Conservation (phyloP, 2,329 filamentous ascomycete species). For the Dactylellina sp. region DNA sequence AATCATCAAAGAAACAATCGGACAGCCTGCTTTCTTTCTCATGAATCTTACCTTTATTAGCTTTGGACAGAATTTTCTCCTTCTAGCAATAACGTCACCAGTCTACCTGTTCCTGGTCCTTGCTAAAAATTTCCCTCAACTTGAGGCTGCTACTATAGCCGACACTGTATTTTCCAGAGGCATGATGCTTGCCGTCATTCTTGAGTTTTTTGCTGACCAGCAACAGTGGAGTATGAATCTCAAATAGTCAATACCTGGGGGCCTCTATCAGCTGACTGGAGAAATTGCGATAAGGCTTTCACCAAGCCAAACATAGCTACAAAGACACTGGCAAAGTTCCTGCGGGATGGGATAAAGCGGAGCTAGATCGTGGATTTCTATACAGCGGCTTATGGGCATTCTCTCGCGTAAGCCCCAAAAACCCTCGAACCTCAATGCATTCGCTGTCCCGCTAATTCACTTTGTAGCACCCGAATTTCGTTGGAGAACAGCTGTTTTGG, state of each 20-base stretch:
- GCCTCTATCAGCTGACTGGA: conserved; percentile 8
- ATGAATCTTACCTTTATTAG: conserved; percentile 94
- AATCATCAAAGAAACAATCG: conserved; percentile 73
- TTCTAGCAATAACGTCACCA: conserved; percentile 81
- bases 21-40: conserved; percentile 77
- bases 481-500: conserved; percentile 92
- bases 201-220: conserved; percentile 86
- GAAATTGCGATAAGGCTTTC: conserved; percentile 71
- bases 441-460: neutral
- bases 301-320: conserved; percentile 82
- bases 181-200: conserved; percentile 68
- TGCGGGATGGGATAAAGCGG: conserved; percentile 73
- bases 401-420: conserved; percentile 65
- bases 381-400: conserved; percentile 86
- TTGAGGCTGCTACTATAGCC: conserved; percentile 62
- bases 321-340: conserved; percentile 71
- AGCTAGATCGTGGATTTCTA: conserved; percentile 90
- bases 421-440: neutral
- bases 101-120: conserved; percentile 84
- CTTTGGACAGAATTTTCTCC: conserved; percentile 81
- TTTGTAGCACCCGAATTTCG: conserved; percentile 88
- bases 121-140: conserved; percentile 70
- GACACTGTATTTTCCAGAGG: conserved; percentile 67
- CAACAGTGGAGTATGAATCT: conserved; percentile 87
- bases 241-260: no score